Evolutionary conservation across 1,284 basidiomycete genomes (phyloP), one percentile per base, ranked within the genome.

Genomic region (Ganoderma meredithae): DNA sequence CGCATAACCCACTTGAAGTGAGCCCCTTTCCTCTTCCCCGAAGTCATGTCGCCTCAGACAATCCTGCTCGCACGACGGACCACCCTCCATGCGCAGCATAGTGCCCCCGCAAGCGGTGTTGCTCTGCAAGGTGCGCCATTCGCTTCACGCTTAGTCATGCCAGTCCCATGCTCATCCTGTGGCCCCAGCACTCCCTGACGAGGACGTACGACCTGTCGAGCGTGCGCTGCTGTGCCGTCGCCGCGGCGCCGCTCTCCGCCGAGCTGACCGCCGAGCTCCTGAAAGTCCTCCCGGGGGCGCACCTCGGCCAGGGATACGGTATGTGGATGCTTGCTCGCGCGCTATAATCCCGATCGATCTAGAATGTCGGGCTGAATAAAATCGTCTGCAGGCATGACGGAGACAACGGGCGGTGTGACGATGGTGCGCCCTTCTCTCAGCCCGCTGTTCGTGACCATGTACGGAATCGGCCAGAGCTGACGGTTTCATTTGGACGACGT

Each of bases 201-300:
- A 87, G 89, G 73, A 83, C 90, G 43, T 90, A 90, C 74, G 85
- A 94, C 72, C 81, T 96, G 33, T 84, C 82, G 27, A 79, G 83
- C 62, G 78, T 95, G 56, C 82, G 87, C 64, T 81, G 84, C 74
- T 82, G 88, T 67, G 84, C 93, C 79, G 82, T 83, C 36, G 90
- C 91, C 12, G 94, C 92, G 0, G 93, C 93, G 0, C 93, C 93
- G 0, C 79, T 95, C 2, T 89, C 91, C 1, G 81, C 84, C n/a
- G 92, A 92, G 73, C 81, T 93, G 25, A 88, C 85, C 62, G 71
- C 82, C 40, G 83, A 88, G 70, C 76, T 93, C n/a, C 79, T 85
- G 56, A 78, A 82, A 39, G 76, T 90, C 39, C 77, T 94, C 19
- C 90, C 91, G 0, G 78, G 86, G n/a, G 84, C 86, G 1, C 79